phyloP scores from a whole-genome alignment of 2,329 filamentous ascomycete species.

The Colletotrichum paranaense region DNA sequence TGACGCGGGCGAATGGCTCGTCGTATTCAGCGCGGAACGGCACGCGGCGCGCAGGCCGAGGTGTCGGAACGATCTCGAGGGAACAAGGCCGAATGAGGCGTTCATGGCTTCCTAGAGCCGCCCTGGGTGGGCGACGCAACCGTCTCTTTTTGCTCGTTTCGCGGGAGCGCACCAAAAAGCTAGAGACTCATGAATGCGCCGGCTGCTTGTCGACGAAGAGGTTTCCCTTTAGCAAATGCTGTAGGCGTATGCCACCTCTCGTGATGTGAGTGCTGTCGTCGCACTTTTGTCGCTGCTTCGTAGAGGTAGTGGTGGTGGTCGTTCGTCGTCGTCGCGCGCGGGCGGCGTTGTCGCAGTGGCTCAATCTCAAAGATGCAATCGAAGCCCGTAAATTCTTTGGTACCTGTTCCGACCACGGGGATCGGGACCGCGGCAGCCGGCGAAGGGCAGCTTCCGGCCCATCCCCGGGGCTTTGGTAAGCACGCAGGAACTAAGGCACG shows the following conservation, averaged over 20 bases:
- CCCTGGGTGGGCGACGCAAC: background rate
- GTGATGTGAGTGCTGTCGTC: background rate
- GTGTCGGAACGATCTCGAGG: constrained; percentile 27
- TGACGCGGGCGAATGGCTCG: background rate
- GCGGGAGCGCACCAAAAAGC: constrained; percentile 26
- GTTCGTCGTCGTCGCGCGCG: background rate
- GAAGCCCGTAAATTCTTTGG: constrained; percentile 24
- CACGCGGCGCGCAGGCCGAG: constrained; percentile 26
- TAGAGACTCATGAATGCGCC: constrained; percentile 29
- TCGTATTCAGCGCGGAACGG: background rate
- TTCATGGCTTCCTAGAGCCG: constrained; percentile 33
- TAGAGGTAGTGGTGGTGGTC: background rate
- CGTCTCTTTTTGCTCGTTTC: background rate
- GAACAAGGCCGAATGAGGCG: constrained; percentile 29
- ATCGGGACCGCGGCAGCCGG: constrained; percentile 15
- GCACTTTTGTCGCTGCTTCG: background rate
- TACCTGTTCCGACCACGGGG: background rate
- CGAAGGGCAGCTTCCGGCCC: background rate
- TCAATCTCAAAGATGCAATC: background rate
- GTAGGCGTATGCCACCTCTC: too few relatives aligned
- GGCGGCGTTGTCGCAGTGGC: constrained; percentile 8
- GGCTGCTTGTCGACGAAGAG: background rate
- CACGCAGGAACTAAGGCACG: background rate
- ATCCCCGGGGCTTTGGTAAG: background rate
- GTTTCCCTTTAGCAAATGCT: background rate